A percentile compares a stretch with the other conserved stretches of the same genome.
Evolutionary conservation across 495 filamentous ascomycete genomes (phyloP).

Genomic region (Penicillium bovifimosum): DNA sequence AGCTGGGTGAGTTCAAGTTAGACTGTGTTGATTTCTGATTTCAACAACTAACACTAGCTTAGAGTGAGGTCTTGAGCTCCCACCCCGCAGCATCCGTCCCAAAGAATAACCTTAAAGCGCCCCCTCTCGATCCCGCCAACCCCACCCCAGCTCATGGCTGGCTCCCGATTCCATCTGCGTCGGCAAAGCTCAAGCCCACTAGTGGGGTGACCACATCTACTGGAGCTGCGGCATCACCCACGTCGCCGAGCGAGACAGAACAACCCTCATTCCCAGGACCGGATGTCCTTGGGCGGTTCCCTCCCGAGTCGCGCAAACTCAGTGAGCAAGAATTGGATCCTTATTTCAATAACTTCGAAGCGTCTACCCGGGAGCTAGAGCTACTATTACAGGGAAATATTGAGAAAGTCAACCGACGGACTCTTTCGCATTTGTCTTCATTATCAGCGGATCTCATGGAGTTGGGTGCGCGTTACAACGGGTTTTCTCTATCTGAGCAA

Average conservation of each 20-base stretch:
- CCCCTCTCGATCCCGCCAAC: constrained; percentile 86
- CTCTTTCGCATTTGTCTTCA: constrained; percentile 72
- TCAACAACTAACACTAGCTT: constrained; percentile 15
- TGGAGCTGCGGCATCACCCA: constrained; percentile 42
- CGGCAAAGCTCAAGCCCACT: constrained; percentile 71
- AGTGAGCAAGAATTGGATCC: constrained; percentile 89
- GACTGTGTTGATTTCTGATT: constrained; percentile 21
- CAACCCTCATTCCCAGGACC: constrained; percentile 53
- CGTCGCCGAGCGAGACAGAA: constrained; percentile 47
- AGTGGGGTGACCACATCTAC: constrained; percentile 22
- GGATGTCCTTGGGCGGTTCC: constrained; percentile 73
- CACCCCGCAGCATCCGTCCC: constrained; percentile 87
- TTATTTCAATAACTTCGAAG: constrained; percentile 89
- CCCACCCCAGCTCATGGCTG: constrained; percentile 82
- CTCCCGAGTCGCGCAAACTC: constrained; percentile 66
- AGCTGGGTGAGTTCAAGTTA: constrained; percentile 70
- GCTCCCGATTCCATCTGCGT: constrained; percentile 77
- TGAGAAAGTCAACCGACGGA: constrained; percentile 91
- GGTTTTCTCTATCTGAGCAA: constrained; percentile 91
- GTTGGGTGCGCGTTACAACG: constrained; percentile 89
- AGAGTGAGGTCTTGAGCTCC: constrained; percentile 89
- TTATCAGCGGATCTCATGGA: constrained; percentile 86
- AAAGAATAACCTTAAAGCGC: constrained; percentile 87
- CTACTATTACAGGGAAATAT: constrained; percentile 81
- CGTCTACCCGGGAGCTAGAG: constrained; percentile 82